Evolutionary conservation across 352 stramenopile genomes (phyloP), one percentile per base, ranked within the genome.

Genomic region (Globisporangium uncinulatum): DNA sequence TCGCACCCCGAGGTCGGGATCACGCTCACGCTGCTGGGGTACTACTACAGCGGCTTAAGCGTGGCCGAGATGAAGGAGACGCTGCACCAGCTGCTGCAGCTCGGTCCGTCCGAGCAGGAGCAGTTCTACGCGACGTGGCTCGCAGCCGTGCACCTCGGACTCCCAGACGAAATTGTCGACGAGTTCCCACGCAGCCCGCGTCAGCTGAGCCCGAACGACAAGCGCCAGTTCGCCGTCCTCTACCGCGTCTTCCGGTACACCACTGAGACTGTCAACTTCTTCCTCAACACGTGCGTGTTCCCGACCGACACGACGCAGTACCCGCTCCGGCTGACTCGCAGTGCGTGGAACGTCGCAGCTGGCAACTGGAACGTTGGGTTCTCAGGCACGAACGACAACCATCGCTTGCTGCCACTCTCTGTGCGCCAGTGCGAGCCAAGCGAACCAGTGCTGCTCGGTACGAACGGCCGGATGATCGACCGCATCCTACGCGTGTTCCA

Each of bases 351-450:
- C 65, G 56, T 97, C 34, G 85, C 79, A 14, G 58, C 77, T 15
- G 86, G 86, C 1, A 52, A 67, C 2, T 67, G 60, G 0, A 78
- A 76, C 20, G 71, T 95, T 19, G 89, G 89, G 2, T 96, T 97
- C 55, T 96, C 86, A 0, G 90, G 87, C 0, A 97, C 88, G 13
- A 97, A 97, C 57, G 88, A 97, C 59, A 96, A 89, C 32, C 83
- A 95, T 14, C 69, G 68, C 0, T 49, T 96, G 52, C 66, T 96
- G 5, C 89, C 87, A 4, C 24, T 85, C 0, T 77, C 87, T 17
- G 78, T 96, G 21, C 54, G 47, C 0, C 86, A 96, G 56, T 65
- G 54, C 11, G 80, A 91, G 49, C 79, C 85, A 4, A 43, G 73
- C 5, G 76, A 85, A 6, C 54, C 67, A 21, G 54, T 66, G 0